Evolutionary conservation across 768 basidiomycete species (phyloP), one percentile per base, ranked within the genome.

Genomic region (Lactarius sp.): DNA sequence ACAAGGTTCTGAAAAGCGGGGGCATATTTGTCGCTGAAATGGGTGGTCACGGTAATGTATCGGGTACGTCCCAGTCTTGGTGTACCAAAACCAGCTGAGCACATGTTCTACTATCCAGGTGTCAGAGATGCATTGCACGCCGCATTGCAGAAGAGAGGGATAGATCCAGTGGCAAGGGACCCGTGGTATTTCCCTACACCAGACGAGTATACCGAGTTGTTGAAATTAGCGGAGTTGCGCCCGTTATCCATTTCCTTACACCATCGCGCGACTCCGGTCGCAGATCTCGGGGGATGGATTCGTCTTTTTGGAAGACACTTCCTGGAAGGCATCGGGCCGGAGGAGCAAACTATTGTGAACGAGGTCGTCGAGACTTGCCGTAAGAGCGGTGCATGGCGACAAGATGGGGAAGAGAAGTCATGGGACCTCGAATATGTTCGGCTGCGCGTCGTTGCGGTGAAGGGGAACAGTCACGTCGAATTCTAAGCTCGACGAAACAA

Each of bases 171-270:
- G 9, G 69, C 73, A 12, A 71, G 84, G 49, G 92, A 94, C 70
- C 92, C 92, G 0, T 94, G 90, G 90, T 92, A 84, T 75, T 93
- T 92, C 71, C 92, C 92, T 4, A 86, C 86, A 0, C 78, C 79
- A 12, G 79, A 82, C 34, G 84, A 88, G 62, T 92, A 94, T 59
- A 53, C 6, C 22, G 39, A 20, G 10, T 34, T 67, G 22, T 53
- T 67, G 31, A 55, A 36, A 10, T 60, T 59, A 13, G 58, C 58
- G 1, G 18, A 41, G 54, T 33, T 67, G 20, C 22, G 41, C n/a
- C 66, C 64, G 4, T 34, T 67, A 33, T 49, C 22, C 18, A 50
- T 54, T 51, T 39, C 64, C 12, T 34, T 66, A 9, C 52, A 60
- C n/a, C 54, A 49, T 34, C 66, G 66, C 7, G 34, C 59, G 8